Base-by-base conservation (phyloP, 345 rosid species). In the Heritiera littoralis region DNA sequence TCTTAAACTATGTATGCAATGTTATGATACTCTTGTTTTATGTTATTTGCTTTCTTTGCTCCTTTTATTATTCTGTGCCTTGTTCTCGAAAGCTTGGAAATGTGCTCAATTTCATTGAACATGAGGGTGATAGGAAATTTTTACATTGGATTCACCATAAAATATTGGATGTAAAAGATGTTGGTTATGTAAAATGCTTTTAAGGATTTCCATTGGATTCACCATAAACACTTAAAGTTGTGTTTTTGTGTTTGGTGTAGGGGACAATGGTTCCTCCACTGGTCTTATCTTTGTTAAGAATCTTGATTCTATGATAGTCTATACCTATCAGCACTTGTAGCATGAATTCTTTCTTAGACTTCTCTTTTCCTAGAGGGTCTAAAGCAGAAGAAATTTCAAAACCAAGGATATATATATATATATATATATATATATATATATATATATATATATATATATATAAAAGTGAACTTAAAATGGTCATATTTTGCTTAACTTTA, bases 11-110 rank as follows among this genome's bases (percentile, higher is more conserved):
- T 72, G 46, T 17, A 0, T 8, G 13, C 59, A 52, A 15, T 72
- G 60, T 52, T 32, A 52, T 52, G 63, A 12, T 3, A 54, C 23
- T 32, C 43, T 52, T 71, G 13, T 28, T 71, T 49, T 30, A 30
- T 49, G 43, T 1, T 49, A 70, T 71, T 71, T 71, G 75, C 14
- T 51, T 28, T 70, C 41, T 49, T 28, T 70, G 7, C 74, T 68
- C 23, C 54, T 28, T 52, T 32, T 14, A 18, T 52, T 45, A 0
- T 54, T 55, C 2, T 9, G 6, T 32, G 46, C 75, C 11, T 71
- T 71, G 4, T 13, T 48, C 17, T 14, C 7, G 41, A 46, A 70
- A 70, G 40, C 40, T 48, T 70, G 74, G 52, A 70, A 28, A 23
- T 49, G 14, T 51, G 43, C 43, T 30, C 20, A 28, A 28, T 70